A percentile compares a stretch with the other conserved stretches of the same genome.
These are phyloP conservation scores for Mycena rebaudengoi DNA, from an alignment of 768 basidiomycete genomes.

Conservation along the genomic window DNA sequence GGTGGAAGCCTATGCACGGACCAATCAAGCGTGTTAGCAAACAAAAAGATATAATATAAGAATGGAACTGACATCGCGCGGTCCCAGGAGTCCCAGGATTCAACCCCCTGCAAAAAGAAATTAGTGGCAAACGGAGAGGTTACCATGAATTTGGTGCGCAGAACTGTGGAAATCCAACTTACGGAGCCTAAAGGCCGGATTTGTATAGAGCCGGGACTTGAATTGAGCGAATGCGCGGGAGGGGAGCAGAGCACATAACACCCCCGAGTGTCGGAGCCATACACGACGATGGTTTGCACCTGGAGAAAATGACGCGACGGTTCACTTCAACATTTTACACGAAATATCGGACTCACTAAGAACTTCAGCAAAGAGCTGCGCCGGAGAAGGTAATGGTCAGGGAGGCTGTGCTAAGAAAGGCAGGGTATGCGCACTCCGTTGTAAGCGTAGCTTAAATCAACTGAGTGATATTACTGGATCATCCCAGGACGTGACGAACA, in stretches of 20 bases:
- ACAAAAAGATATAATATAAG: background rate
- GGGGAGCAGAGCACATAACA: background rate
- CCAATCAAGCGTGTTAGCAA: background rate
- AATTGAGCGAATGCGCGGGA: background rate
- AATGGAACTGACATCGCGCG: background rate
- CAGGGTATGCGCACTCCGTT: background rate
- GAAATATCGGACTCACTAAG: background rate
- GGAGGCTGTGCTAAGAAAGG: background rate
- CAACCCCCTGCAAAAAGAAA: background rate
- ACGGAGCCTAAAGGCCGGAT: no score
- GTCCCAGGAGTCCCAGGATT: background rate
- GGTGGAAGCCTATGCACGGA: no score
- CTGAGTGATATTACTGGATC: no score
- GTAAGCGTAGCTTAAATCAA: no score
- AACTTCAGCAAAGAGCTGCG: conserved; percentile 1
- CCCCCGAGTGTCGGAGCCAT: background rate
- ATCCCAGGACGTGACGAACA: no score
- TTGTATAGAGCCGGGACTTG: background rate
- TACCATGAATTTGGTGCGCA: background rate
- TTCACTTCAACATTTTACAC: conserved; percentile 3
- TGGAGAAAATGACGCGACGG: background rate
- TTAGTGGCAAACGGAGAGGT: background rate
- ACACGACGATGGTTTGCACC: background rate
- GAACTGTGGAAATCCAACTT: no score
- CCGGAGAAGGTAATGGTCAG: background rate